A percentile compares a stretch with the other conserved stretches of the same genome.
These are phyloP conservation scores for Taxillus chinensis DNA, from an alignment of 164 flowering plant species.

Conservation along the genomic window DNA sequence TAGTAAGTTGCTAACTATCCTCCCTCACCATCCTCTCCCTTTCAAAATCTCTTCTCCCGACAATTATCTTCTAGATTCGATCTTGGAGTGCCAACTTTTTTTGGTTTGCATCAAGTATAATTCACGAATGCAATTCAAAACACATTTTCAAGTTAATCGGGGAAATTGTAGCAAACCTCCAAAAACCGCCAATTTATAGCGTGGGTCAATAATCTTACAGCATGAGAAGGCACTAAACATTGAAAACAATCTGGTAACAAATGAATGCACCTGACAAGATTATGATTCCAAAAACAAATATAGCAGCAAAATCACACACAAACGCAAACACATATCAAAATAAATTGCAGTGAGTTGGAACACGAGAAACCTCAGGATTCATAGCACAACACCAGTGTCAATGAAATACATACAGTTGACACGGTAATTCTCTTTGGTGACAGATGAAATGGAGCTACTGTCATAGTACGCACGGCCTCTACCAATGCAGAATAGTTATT, in stretches of 20 bases:
- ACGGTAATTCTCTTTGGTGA: slow-evolving; percentile 83
- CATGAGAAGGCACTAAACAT: background rate
- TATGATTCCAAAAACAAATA: too few relatives aligned
- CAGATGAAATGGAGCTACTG: slow-evolving; percentile 62
- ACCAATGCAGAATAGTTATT: slow-evolving; percentile 77
- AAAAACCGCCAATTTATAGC: too few relatives aligned
- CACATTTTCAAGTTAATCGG: too few relatives aligned
- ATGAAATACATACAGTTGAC: slow-evolving; percentile 64
- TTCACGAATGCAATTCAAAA: too few relatives aligned
- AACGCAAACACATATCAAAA: background rate
- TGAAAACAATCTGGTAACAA: background rate
- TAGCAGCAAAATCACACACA: too few relatives aligned
- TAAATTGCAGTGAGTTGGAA: background rate
- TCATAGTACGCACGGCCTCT: slow-evolving; percentile 74
- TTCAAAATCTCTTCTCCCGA: too few relatives aligned
- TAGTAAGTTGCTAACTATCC: too few relatives aligned
- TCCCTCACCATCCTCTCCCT: too few relatives aligned
- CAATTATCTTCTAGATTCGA: too few relatives aligned
- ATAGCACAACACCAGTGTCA: background rate
- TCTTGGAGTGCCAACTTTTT: too few relatives aligned
- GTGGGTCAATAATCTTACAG: background rate
- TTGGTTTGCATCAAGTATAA: too few relatives aligned
- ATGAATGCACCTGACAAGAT: background rate
- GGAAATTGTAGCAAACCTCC: too few relatives aligned
- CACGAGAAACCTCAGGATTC: background rate